Evolutionary conservation across 306 rosid species (phyloP).

Genomic region (Glycine soja): DNA sequence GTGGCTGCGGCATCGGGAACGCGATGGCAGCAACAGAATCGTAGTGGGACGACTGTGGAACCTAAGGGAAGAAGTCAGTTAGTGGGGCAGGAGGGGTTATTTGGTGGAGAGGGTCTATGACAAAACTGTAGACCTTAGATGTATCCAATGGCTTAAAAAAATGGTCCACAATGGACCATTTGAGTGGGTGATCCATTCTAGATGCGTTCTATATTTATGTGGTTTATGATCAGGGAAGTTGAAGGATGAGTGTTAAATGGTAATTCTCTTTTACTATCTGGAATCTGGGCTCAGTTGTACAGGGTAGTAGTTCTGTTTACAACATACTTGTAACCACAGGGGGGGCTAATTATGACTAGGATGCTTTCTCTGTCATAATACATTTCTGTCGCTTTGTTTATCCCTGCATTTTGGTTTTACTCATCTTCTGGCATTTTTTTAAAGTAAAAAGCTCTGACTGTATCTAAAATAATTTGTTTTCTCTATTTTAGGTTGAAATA

Average conservation of each 20-base stretch:
- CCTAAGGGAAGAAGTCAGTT: too few relatives aligned
- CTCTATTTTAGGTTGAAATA: constrained; percentile 73
- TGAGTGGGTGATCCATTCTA: too few relatives aligned
- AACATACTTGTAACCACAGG: constrained; percentile 5
- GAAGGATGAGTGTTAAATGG: constrained; percentile 48
- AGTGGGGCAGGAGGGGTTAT: too few relatives aligned
- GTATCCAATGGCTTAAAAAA: too few relatives aligned
- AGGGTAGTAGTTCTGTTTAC: constrained; percentile 8
- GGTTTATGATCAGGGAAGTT: constrained; percentile 38
- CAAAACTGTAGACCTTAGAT: too few relatives aligned
- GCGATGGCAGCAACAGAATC: too few relatives aligned
- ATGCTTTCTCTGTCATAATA: constrained; percentile 26
- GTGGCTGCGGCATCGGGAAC: too few relatives aligned
- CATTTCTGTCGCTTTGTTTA: not conserved
- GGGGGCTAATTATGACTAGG: constrained; percentile 3
- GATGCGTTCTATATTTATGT: not conserved
- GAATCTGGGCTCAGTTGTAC: constrained; percentile 21
- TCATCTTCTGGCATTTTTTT: constrained; percentile 20
- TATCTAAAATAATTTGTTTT: constrained; percentile 26
- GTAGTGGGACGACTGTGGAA: too few relatives aligned
- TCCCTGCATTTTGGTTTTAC: constrained; percentile 1
- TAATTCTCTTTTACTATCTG: not conserved
- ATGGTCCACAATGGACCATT: too few relatives aligned
- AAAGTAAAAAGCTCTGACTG: not conserved
- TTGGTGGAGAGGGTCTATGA: too few relatives aligned